phyloP scores from a whole-genome alignment of 1,139 yeast species.

The Ogataea hybrid region DNA sequence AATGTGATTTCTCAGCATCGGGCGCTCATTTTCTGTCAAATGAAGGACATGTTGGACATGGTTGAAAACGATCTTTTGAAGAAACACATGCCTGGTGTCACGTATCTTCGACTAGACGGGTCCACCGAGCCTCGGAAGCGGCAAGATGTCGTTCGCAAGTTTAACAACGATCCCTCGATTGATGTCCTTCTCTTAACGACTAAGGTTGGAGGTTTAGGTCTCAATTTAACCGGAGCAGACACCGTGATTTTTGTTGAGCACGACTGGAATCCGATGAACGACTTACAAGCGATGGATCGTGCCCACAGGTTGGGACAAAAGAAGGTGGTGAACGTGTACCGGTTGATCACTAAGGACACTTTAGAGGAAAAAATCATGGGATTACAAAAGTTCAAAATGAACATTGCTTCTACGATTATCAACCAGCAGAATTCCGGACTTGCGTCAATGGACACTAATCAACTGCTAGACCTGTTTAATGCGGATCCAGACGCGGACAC shows the following conservation, averaged over 20 bases:
- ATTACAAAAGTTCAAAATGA: constrained; percentile 93
- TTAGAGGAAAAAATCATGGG: constrained; percentile 99
- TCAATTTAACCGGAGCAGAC: constrained; percentile 97
- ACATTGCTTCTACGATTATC: constrained; percentile 93
- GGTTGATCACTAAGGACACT: constrained; percentile 86
- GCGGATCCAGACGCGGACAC: constrained; percentile 47
- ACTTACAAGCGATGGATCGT: constrained; percentile 98
- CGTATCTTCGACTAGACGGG: constrained; percentile 95
- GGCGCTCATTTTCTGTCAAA: constrained; percentile 92
- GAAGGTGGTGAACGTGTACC: constrained; percentile 76
- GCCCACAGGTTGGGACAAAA: constrained; percentile 98
- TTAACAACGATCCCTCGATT: constrained; percentile 95
- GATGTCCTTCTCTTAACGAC: constrained; percentile 91
- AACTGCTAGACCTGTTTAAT: constrained; percentile 85
- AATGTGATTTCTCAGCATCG: constrained; percentile 94
- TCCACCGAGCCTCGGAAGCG: constrained; percentile 90
- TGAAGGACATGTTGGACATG: constrained; percentile 96
- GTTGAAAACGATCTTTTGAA: constrained; percentile 86
- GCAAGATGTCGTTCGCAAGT: constrained; percentile 86
- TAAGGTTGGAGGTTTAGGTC: constrained; percentile 97
- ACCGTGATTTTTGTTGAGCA: constrained; percentile 98
- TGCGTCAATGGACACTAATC: constrained; percentile 95
- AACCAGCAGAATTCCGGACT: constrained; percentile 96
- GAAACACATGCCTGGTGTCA: constrained; percentile 84
- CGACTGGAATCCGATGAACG: constrained; percentile 99